These are phyloP conservation scores for Beauveria asiatica DNA, from an alignment of 2,329 filamentous ascomycete genomes.

Conservation along the genomic window DNA sequence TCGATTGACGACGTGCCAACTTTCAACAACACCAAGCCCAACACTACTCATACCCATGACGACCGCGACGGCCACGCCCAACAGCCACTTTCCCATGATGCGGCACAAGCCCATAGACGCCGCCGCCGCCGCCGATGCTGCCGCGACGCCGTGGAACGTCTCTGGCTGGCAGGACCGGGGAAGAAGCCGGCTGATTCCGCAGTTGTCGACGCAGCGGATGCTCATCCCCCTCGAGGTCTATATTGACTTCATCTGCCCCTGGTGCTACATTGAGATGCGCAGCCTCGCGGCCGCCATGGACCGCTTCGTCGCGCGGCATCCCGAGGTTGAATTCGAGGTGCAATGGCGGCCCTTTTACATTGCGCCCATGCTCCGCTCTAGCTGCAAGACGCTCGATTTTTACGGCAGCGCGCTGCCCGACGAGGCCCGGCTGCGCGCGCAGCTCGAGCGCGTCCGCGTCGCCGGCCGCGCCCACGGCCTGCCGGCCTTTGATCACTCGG, in stretches of 20 bases:
- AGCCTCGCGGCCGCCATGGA: conserved; percentile 38
- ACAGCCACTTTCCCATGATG: not conserved
- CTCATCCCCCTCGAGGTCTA: conserved; percentile 33
- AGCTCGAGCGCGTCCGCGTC: conserved; percentile 24
- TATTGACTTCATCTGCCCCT: conserved; percentile 43
- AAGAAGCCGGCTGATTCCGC: not conserved
- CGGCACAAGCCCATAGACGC: not conserved
- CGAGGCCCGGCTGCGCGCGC: conserved; percentile 18
- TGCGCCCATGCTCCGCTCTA: conserved; percentile 24
- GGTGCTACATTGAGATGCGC: conserved; percentile 41
- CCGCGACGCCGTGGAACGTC: not conserved
- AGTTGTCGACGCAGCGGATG: conserved; percentile 8
- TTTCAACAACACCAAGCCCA: not conserved
- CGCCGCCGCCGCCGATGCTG: not conserved
- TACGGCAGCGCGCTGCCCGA: conserved; percentile 31
- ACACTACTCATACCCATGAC: not conserved
- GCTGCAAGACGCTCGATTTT: conserved; percentile 20
- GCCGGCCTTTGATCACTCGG: conserved; percentile 28
- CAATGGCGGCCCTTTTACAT: conserved; percentile 41
- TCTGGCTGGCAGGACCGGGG: not conserved
- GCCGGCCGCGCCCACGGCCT: conserved; percentile 30
- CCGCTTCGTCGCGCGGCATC: conserved; percentile 29
- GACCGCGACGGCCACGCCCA: not conserved
- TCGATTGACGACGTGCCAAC: not conserved
- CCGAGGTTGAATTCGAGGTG: conserved; percentile 37